Conservation (phyloP, 495 filamentous ascomycete species). For the Evernia prunastri region DNA sequence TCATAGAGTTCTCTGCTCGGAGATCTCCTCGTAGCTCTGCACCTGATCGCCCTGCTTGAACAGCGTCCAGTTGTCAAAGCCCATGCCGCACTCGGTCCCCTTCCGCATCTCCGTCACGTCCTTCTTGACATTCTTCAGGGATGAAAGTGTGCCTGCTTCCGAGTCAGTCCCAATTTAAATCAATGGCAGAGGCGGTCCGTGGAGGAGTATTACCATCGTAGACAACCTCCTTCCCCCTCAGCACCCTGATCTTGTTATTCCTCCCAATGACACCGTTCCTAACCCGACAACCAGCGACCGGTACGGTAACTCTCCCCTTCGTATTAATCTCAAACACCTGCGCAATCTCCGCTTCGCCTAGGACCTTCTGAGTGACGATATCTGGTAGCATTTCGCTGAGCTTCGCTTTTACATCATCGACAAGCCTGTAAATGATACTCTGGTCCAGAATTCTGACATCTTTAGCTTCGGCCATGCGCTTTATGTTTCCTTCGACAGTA, state of each 20-base stretch:
- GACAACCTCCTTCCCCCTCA: conserved; percentile 60
- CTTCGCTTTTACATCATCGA: conserved; percentile 68
- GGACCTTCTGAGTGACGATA: conserved; percentile 55
- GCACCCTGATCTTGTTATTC: conserved; percentile 59
- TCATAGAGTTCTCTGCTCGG: conserved; percentile 62
- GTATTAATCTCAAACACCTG: conserved; percentile 78
- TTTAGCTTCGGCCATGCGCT: conserved; percentile 57
- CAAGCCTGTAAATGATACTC: conserved; percentile 87
- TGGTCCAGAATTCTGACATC: conserved; percentile 75
- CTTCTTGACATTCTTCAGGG: conserved; percentile 88
- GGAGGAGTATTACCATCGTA: conserved; percentile 65
- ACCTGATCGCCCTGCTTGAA: conserved; percentile 78
- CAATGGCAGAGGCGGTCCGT: background rate
- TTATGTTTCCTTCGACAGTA: conserved; percentile 58
- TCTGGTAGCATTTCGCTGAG: conserved; percentile 64
- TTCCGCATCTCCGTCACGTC: conserved; percentile 83
- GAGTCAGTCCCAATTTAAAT: conserved; percentile 2
- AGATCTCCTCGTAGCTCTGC: conserved; percentile 75
- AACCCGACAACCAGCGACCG: conserved; percentile 83
- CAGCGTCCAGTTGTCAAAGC: conserved; percentile 70
- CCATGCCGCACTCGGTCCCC: conserved; percentile 86
- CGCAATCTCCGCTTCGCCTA: conserved; percentile 82
- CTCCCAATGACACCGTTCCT: conserved; percentile 67
- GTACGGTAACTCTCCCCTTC: conserved; percentile 58
- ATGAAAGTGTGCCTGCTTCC: conserved; percentile 58